A percentile compares a stretch with the other conserved stretches of the same genome.
These are phyloP conservation scores for Leccinum boreale DNA, from an alignment of 768 basidiomycete species.

Conservation along the genomic window DNA sequence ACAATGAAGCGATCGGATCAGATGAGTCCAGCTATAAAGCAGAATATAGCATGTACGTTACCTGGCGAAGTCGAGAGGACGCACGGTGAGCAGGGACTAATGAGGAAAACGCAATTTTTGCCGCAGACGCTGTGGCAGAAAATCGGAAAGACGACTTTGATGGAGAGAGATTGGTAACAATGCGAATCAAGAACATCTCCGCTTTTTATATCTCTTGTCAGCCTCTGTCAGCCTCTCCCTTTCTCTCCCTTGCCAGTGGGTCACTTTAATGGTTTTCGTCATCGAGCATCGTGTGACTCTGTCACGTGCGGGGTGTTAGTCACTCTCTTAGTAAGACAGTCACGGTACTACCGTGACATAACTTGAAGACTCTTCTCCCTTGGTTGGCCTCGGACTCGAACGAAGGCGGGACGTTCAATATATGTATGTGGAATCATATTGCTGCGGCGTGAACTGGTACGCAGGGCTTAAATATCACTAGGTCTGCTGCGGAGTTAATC, in stretches of 20 bases:
- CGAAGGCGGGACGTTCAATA: no score
- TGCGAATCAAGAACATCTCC: constrained; percentile 9
- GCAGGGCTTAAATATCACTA: neutral
- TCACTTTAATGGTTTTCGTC: neutral
- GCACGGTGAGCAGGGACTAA: constrained; percentile 5
- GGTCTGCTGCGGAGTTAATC: neutral
- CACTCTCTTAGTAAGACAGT: neutral
- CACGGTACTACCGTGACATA: no score
- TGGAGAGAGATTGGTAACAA: constrained; percentile 3
- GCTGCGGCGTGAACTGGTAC: neutral
- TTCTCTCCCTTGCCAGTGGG: neutral
- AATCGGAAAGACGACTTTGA: constrained; percentile 9
- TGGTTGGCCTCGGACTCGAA: no score
- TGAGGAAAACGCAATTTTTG: constrained; percentile 15
- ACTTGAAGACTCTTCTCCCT: neutral
- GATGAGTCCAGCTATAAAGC: constrained; percentile 3
- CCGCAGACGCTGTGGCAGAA: constrained; percentile 1
- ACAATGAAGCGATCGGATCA: neutral
- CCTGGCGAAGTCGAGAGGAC: constrained; percentile 25
- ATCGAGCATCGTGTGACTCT: constrained; percentile 9
- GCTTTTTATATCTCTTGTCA: constrained; percentile 16
- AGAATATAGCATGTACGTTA: constrained; percentile 4
- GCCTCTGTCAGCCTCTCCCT: constrained; percentile 14
- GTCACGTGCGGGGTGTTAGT: constrained; percentile 12
- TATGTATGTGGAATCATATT: neutral